Percentiles rank a stretch among this genome's conserved stretches.
phyloP scores from a whole-genome alignment of 148 eudicot species.

The Rhododendron kiyosumense region DNA sequence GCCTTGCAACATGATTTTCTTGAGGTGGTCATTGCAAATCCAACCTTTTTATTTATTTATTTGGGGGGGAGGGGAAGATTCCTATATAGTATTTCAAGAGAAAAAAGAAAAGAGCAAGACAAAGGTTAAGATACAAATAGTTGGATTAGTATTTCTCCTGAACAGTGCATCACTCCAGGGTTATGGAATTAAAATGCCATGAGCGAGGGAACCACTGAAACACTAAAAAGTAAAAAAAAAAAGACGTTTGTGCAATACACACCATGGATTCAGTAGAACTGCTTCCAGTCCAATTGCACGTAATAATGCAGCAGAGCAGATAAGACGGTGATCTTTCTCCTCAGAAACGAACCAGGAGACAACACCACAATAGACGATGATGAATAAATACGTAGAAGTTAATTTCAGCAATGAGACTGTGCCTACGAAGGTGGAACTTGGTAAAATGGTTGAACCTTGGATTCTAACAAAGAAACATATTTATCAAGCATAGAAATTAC shows the following conservation, averaged over 20 bases:
- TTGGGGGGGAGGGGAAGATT: too few species aligned
- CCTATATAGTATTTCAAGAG: too few species aligned
- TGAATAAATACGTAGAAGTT: background rate
- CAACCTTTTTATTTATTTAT: too few species aligned
- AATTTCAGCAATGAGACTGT: background rate
- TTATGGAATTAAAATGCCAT: background rate
- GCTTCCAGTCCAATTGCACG: background rate
- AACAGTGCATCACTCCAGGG: background rate
- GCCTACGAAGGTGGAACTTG: slow-evolving; percentile 44
- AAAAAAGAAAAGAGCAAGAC: too few species aligned
- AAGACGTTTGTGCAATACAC: background rate
- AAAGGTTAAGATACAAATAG: too few species aligned
- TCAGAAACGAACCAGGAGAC: background rate
- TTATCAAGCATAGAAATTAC: slow-evolving; percentile 86
- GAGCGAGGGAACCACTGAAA: background rate
- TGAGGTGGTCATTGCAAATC: background rate
- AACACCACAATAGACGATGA: background rate
- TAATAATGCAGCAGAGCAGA: background rate
- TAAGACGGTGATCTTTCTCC: background rate
- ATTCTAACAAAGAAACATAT: slow-evolving; percentile 73
- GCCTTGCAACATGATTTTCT: background rate
- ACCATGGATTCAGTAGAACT: background rate
- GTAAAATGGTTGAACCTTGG: slow-evolving; percentile 59
- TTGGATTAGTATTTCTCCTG: background rate
- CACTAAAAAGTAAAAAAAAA: background rate